phyloP scores from a whole-genome alignment of 768 basidiomycete species.

The Pleurotus tuoliensis region DNA sequence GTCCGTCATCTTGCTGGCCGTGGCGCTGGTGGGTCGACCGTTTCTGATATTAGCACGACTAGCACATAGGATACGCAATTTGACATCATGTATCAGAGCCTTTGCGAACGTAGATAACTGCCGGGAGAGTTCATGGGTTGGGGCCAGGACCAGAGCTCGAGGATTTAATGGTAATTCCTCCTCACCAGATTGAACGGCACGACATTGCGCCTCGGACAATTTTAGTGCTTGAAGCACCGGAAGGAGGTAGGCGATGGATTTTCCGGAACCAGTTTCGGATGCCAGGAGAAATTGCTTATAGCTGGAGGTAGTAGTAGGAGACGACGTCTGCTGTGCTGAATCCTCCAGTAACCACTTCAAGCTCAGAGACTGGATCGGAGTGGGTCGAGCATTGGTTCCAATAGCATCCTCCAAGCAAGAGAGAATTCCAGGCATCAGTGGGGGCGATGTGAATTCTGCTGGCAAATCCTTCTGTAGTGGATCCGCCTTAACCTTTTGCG shows the following conservation, averaged over 20 bases:
- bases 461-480: constrained; percentile 18
- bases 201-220: constrained; percentile 42
- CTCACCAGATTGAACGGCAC: background rate
- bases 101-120: constrained; percentile 79
- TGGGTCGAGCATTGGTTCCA: constrained; percentile 55
- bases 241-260: constrained; percentile 86
- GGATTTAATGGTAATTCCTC: constrained; percentile 43
- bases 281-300: constrained; percentile 66
- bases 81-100: constrained; percentile 64
- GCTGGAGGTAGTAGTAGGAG: constrained; percentile 12
- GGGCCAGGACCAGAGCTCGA: constrained; percentile 77
- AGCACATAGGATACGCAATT: constrained; percentile 71
- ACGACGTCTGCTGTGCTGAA: background rate
- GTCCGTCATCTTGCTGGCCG: constrained; percentile 48
- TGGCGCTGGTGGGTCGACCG: constrained; percentile 19
- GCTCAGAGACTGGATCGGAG: constrained; percentile 75
- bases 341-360: constrained; percentile 57
- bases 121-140: constrained; percentile 85
- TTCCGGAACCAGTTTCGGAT: constrained; percentile 89
- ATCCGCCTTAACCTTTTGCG: background rate
- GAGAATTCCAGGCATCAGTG: constrained; percentile 63
- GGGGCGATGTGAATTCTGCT: constrained; percentile 59
- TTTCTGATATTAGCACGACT: constrained; percentile 54
- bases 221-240: constrained; percentile 82
- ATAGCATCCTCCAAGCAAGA: constrained; percentile 53